Conservation (phyloP, 2,329 filamentous ascomycete genomes). For the Drechslera avenae region DNA sequence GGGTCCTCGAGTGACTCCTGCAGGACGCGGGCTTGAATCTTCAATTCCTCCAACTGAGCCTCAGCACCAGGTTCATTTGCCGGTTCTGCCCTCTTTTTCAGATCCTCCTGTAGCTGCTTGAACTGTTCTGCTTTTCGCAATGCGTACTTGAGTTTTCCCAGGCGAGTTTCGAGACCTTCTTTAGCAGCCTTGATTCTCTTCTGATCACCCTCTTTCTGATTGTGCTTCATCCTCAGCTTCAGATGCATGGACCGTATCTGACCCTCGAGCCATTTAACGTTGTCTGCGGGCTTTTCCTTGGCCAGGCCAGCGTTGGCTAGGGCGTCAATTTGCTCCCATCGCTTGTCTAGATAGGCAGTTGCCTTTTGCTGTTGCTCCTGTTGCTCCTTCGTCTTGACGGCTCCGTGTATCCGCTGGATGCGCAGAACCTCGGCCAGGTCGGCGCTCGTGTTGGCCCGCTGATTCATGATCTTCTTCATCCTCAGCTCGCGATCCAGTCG, state of each 20-base stretch:
- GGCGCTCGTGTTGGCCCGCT: conserved; percentile 66
- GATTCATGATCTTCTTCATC: conserved; percentile 64
- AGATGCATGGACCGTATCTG: conserved; percentile 29
- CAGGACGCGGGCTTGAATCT: conserved; percentile 13
- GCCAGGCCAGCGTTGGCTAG: conserved; percentile 24
- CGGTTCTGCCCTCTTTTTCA: conserved; percentile 19
- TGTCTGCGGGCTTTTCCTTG: conserved; percentile 23
- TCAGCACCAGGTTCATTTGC: conserved; percentile 31
- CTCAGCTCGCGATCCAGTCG: conserved; percentile 56
- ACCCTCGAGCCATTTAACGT: conserved; percentile 32
- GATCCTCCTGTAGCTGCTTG: conserved; percentile 23
- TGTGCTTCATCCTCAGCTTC: conserved; percentile 34
- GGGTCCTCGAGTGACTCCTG: conserved; percentile 22
- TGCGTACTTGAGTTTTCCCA: conserved; percentile 31
- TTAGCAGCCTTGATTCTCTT: conserved; percentile 30
- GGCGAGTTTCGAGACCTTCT: conserved; percentile 28
- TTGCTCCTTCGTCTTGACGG: conserved; percentile 21
- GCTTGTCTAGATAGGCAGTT: conserved; percentile 23
- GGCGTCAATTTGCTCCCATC: conserved; percentile 32
- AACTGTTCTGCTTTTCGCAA: conserved; percentile 31
- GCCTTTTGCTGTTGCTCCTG: conserved; percentile 24
- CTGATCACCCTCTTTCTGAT: conserved; percentile 34
- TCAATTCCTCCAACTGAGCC: conserved; percentile 22
- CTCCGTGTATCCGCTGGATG: conserved; percentile 52
- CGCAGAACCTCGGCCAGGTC: conserved; percentile 63